Base-by-base conservation (phyloP, 169 alveolate genomes). In the Amoebophrya sp. region DNA sequence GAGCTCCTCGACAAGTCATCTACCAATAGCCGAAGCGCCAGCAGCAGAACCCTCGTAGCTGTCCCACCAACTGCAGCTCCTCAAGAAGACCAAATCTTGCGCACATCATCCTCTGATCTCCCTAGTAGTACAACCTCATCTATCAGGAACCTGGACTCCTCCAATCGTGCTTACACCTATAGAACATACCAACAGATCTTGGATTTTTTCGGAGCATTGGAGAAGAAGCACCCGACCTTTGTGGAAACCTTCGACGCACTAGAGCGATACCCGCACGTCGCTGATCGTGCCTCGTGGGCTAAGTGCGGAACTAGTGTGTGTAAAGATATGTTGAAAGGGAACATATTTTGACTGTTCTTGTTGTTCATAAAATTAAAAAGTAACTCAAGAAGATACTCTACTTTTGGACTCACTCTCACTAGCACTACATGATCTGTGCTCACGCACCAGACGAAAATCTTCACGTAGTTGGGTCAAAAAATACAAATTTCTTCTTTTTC, bases 161-260 rank as follows among this genome's bases (percentile, higher is more conserved):
- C n/a, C 77, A 23, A 53, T 23, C 89, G 26, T 26, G 34, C 18
- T n/a, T 65, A 65, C 89, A 1, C 33, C 89, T 65, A 65, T 36
- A 65, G 34, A 18, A 65, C 33, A n/a, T 65, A 65, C 34, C 18
- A 26, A 10, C 39, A 65, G 89, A 65, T 65, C 26, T 14, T 65
- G 89, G 3, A 33, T 24, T 89, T 92, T 89, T 92, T 92, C 83
- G 55, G 41, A 41, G 92, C 90, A 33, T 34, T 93, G 65, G 77
- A 40, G 10, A 39, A 41, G 89, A 55, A 33, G 23, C 54, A 91
- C 40, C 94, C 94, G 18, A 40, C 90, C 47, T 34, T 93, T 18
- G 93, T 93, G 76, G 91, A 93, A 92, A 14, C 89, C 23, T 93
- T 89, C 90, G 76, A 39, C 36, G 94, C 94, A 29, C 91, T 90